phyloP scores from a whole-genome alignment of 768 basidiomycete species.

The Boletus rubropictus region DNA sequence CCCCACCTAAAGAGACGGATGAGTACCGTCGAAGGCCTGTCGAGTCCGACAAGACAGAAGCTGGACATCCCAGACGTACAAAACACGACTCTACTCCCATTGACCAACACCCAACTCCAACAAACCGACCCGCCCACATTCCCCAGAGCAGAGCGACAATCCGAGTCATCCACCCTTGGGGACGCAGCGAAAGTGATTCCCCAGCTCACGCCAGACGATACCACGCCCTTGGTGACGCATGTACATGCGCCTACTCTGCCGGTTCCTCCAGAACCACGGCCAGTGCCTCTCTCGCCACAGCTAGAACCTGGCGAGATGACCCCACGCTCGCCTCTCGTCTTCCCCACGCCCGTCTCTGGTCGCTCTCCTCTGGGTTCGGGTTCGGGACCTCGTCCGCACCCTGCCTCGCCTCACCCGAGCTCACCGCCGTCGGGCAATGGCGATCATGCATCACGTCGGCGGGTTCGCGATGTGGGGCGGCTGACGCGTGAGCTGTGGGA shows the following conservation, averaged over 20 bases:
- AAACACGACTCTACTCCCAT: neutral
- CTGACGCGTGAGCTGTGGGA: slow-evolving; percentile 28
- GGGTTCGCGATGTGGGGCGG: neutral
- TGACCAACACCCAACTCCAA: neutral
- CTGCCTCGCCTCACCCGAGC: neutral
- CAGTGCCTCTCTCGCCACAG: neutral
- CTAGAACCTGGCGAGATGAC: slow-evolving; percentile 12
- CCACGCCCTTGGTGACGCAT: neutral
- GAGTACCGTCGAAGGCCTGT: neutral
- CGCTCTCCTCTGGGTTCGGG: neutral
- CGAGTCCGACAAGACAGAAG: slow-evolving; percentile 12
- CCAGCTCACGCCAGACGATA: neutral
- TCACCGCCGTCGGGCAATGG: neutral
- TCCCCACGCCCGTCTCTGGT: neutral
- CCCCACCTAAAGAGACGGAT: slow-evolving; percentile 12
- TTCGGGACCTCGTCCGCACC: neutral
- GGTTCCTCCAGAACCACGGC: neutral
- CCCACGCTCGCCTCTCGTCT: neutral
- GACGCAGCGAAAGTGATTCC: neutral
- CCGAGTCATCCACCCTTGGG: neutral
- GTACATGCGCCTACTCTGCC: neutral
- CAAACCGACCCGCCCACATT: neutral
- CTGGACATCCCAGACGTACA: slow-evolving; percentile 2
- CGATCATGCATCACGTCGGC: neutral
- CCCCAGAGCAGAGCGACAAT: neutral